Conservation (phyloP, 352 stramenopile genomes). For the Blastocystis sp. region DNA sequence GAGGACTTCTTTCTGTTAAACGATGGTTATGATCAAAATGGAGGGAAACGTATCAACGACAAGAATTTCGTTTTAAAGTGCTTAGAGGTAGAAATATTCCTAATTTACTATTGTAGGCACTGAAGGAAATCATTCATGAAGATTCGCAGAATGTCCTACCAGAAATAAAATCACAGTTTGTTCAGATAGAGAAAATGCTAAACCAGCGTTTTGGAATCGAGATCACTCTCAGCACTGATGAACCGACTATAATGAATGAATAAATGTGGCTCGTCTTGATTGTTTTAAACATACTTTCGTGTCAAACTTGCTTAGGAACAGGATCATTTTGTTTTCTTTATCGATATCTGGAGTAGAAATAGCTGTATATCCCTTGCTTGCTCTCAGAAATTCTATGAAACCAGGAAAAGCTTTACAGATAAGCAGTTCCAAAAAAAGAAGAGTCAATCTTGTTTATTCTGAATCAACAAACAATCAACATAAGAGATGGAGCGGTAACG, state of each 20-base stretch:
- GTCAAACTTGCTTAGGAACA: neutral
- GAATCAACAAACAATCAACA: neutral
- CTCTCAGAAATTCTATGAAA: neutral
- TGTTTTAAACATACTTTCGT: no score
- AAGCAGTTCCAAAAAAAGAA: neutral
- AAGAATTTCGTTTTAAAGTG: conserved; percentile 25
- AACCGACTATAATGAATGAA: neutral
- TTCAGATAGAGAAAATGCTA: neutral
- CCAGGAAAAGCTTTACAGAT: neutral
- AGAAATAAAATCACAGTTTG: neutral
- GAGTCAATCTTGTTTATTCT: neutral
- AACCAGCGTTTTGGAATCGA: neutral
- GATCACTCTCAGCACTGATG: neutral
- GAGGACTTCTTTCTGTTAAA: conserved; percentile 28
- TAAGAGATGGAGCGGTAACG: neutral
- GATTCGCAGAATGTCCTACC: neutral
- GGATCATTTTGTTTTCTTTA: neutral
- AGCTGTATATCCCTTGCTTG: neutral
- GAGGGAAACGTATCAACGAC: neutral
- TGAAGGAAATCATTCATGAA: conserved; percentile 25
- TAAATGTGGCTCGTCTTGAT: neutral
- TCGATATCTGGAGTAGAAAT: neutral
- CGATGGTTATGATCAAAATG: neutral
- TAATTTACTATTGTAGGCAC: neutral
- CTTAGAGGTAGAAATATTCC: neutral